These are phyloP conservation scores for Phytophthora meadii DNA, from an alignment of 352 stramenopile species.

Conservation along the genomic window DNA sequence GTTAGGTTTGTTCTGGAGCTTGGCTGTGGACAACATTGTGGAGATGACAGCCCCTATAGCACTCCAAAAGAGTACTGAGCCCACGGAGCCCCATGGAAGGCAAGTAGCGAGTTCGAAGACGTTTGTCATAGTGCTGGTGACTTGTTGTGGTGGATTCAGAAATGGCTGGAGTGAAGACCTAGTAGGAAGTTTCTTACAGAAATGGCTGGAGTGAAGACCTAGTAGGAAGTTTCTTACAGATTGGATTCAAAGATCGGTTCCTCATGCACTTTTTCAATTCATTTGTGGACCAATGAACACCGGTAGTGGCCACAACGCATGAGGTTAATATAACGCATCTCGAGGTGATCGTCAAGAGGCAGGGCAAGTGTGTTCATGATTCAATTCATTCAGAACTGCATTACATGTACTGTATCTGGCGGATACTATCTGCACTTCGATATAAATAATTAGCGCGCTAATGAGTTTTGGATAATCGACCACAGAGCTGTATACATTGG, in stretches of 20 bases:
- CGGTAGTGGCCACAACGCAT: slow-evolving; percentile 15
- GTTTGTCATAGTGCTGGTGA: slow-evolving; percentile 2
- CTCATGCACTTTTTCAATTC: slow-evolving; percentile 20
- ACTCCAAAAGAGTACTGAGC: slow-evolving; percentile 43
- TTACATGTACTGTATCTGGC: not conserved
- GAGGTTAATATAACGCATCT: slow-evolving; percentile 19
- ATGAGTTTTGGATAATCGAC: too few relatives aligned
- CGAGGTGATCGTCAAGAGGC: slow-evolving; percentile 15
- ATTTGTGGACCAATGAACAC: slow-evolving; percentile 15
- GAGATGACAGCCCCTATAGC: slow-evolving; percentile 50
- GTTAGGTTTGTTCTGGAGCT: slow-evolving; percentile 33
- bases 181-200: not conserved
- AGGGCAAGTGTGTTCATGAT: not conserved
- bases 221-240: not conserved
- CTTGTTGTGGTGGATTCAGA: too few relatives aligned
- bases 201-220: too few relatives aligned
- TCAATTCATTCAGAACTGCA: not conserved
- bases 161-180: too few relatives aligned
- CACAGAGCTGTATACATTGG: too few relatives aligned
- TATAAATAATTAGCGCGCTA: too few relatives aligned
- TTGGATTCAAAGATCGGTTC: slow-evolving; percentile 1
- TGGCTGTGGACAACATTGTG: slow-evolving; percentile 20
- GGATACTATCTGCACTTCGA: not conserved
- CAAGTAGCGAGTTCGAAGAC: slow-evolving; percentile 14
- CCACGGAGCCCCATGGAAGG: slow-evolving; percentile 23